phyloP scores from a whole-genome alignment of 2,329 filamentous ascomycete genomes.

The Fusarium robinianum region DNA sequence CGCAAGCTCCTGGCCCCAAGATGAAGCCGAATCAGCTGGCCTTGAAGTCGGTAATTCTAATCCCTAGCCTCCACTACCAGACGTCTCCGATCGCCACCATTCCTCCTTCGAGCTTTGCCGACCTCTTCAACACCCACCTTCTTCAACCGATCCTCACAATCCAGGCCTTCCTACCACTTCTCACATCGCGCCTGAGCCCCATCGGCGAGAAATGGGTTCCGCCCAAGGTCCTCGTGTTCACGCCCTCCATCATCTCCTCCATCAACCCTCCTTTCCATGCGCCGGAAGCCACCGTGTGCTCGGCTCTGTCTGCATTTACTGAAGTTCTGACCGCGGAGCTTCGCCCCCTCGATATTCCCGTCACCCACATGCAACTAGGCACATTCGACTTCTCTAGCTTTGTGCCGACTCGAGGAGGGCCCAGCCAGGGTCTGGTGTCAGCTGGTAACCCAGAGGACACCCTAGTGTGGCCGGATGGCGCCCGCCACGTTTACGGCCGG shows the following conservation, averaged over 20 bases:
- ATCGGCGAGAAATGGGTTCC: conserved; percentile 56
- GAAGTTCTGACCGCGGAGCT: conserved; percentile 81
- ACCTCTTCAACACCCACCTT: conserved; percentile 90
- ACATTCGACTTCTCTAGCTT: conserved; percentile 83
- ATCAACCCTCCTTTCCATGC: conserved; percentile 81
- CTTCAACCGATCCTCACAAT: conserved; percentile 87
- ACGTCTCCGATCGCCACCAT: conserved; percentile 85
- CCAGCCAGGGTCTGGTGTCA: conserved; percentile 46
- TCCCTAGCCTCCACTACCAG: conserved; percentile 80
- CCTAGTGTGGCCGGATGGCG: conserved; percentile 66
- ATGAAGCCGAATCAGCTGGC: conserved; percentile 76
- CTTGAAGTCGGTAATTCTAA: conserved; percentile 79
- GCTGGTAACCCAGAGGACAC: conserved; percentile 52
- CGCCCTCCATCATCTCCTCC: conserved; percentile 78
- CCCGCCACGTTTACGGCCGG: conserved; percentile 63
- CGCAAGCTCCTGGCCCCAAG: conserved; percentile 76
- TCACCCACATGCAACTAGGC: conserved; percentile 87
- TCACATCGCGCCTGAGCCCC: conserved; percentile 64
- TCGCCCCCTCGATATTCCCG: conserved; percentile 72
- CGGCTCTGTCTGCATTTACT: conserved; percentile 84
- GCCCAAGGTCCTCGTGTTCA: conserved; percentile 76
- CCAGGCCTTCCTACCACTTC: conserved; percentile 84
- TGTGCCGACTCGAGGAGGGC: conserved; percentile 50
- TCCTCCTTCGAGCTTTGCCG: conserved; percentile 80
- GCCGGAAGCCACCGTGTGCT: conserved; percentile 83